These are phyloP conservation scores for Choiromyces venosus DNA, from an alignment of 495 filamentous ascomycete genomes.

Conservation along the genomic window DNA sequence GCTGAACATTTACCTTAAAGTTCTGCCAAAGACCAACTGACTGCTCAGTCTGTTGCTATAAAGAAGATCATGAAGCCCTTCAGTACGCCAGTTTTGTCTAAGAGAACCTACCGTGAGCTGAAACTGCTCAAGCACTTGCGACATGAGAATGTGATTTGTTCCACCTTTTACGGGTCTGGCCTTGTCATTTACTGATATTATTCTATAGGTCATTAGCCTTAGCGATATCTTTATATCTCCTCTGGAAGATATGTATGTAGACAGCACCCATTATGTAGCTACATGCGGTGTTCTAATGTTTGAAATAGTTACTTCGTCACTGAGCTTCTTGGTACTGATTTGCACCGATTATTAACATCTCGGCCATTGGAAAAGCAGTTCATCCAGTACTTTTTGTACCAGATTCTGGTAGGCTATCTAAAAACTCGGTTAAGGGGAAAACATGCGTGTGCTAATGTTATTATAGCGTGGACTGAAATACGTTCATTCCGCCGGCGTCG, in stretches of 20 bases:
- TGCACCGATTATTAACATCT: constrained; percentile 91
- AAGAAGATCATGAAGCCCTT: constrained; percentile 99
- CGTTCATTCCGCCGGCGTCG: constrained; percentile 95
- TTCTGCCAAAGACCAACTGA: constrained; percentile 95
- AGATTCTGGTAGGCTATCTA: constrained; percentile 73
- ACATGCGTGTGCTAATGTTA: background rate
- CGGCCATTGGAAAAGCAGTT: constrained; percentile 97
- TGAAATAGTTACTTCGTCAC: constrained; percentile 85
- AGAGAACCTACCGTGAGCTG: constrained; percentile 93
- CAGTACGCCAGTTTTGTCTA: constrained; percentile 93
- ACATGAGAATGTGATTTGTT: constrained; percentile 79
- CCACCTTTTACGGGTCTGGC: background rate
- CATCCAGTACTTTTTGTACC: constrained; percentile 99
- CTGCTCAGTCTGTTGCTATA: constrained; percentile 86
- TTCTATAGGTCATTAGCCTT: constrained; percentile 79
- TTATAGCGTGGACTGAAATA: constrained; percentile 91
- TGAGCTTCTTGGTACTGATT: constrained; percentile 91
- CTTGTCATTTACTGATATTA: constrained; percentile 32
- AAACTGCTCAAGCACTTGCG: constrained; percentile 94
- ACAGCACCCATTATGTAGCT: background rate
- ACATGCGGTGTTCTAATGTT: constrained; percentile 37
- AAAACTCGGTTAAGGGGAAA: background rate
- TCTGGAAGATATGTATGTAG: constrained; percentile 87
- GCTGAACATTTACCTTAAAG: constrained; percentile 47
- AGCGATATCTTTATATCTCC: constrained; percentile 99